Base-by-base conservation (phyloP, 192 early-diverging fungal genomes). In the Backusella tuberculispora region DNA sequence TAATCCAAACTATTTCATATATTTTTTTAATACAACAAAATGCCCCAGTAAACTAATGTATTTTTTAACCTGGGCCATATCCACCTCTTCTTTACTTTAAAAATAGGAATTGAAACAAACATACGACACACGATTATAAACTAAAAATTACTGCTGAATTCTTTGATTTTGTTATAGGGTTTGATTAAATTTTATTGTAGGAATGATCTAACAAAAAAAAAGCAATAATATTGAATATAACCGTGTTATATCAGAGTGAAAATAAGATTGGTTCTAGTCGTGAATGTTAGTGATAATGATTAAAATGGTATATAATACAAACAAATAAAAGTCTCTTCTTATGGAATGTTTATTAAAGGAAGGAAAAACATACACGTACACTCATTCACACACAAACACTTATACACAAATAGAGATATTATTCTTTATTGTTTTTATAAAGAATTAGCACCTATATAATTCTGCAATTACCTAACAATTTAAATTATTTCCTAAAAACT, bases 401-500 rank as follows among this genome's bases (percentile, higher is more conserved):
- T 21, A 26, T 56, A 60, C 19, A 12, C 53, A 60, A 60, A 26
- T 60, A 60, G 9, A 13, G 19, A 9, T 19, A 19, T 60, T 60
- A 24, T 60, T 60, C 21, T 60, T 60, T 60, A 60, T 60, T 60
- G 10, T 21, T 60, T 47, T 12, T 60, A 73, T 68, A 77, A 88
- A 88, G 50, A 95, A 68, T 43, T 93, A 75, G 60, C 89, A 89
- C 76, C 90, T 84, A 24, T 95, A 86, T 60, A 99, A 76, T 74
- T 91, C 86, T 0, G 90, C 87, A 0, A 98, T 92, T 0, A 97
- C 92, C 78, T 86, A 91, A 40, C 91, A 90, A 73, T 94, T 97
- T 42, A 98, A 81, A 43, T 91, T 92, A 80, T 97, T 99, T 6
- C 97, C 96, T 7, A 99, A 82, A 60, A 98, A 70, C 40, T 88